Percentiles rank a stretch among this genome's conserved stretches.
These are phyloP conservation scores for Simmondsia chinensis DNA, from an alignment of 148 eudicot species.

Conservation along the genomic window DNA sequence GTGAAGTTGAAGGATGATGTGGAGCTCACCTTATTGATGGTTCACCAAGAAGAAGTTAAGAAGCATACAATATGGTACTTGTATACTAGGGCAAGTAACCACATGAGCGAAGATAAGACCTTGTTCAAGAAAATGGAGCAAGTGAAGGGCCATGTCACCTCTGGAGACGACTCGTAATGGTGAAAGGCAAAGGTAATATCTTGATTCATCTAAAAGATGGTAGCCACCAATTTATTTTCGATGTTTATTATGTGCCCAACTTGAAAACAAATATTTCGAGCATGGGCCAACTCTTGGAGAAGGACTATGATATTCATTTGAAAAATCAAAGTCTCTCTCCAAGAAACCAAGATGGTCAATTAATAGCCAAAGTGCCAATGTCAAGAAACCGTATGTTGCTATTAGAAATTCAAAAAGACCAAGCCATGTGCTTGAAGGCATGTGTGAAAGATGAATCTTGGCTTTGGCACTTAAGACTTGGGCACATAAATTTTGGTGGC, in stretches of 20 bases:
- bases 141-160: conserved; percentile 1
- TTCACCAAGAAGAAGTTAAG: background rate
- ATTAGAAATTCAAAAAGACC: background rate
- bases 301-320: conserved; percentile 3
- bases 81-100: conserved; percentile 1
- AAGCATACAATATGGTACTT: background rate
- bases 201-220: conserved; percentile 1
- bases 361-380: conserved; percentile 1
- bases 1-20: too few relatives aligned
- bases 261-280: conserved; percentile 10
- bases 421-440: background rate
- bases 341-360: background rate
- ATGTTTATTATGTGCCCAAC: conserved; percentile 2
- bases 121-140: too few relatives aligned
- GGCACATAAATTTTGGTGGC: conserved; percentile 3
- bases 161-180: background rate
- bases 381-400: conserved; percentile 8
- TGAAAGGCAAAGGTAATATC: conserved; percentile 9
- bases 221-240: background rate
- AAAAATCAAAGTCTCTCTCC: background rate
- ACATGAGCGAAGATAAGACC: too few relatives aligned
- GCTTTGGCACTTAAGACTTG: conserved; percentile 4
- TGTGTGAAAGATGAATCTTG: background rate
- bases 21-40: conserved; percentile 1
- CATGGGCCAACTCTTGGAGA: conserved; percentile 2